Evolutionary conservation across 257 asterid genomes (phyloP), one percentile per base, ranked within the genome.

Genomic region (Capsicum pubescens): DNA sequence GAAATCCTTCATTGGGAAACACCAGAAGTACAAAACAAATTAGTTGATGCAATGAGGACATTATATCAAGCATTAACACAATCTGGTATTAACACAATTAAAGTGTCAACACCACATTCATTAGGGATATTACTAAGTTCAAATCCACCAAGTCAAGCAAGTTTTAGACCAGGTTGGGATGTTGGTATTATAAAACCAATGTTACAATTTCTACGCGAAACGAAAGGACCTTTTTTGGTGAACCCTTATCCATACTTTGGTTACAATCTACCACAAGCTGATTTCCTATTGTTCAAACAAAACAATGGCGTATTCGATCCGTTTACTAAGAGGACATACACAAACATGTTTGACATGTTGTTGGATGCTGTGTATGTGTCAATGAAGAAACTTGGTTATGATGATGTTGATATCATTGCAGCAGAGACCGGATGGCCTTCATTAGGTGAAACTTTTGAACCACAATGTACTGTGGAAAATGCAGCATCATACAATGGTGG

Each of bases 391-490:
- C 42, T 96, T 82, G 97, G 98, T 3, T 93, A 89, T 86, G 86
- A 61, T 0, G 99, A 96, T 42, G 98, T 96, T 1, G 98, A 93
- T 0, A 90, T 96, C 2, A 90, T 90, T 9, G 94, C 88, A 2
- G 98, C 95, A 2, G 99, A 96, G 84, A 93, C 99, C 4, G 99
- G 99, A 17, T 96, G 99, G 99, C 87, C 99, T 15, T 87, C 98
- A 3, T 19, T 36, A 2, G 98, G 98, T 0, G 98, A 93, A 58
- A 79, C 56, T 0, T 88, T 86, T 85, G 97, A 93, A 90, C 94
- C 95, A 9, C 87, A 89, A 60, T 92, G 98, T 88, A 91, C 92
- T 1, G 86, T 89, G 15, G 92, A 56, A 59, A 94, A 96, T 59
- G 98, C 99, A n/a, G 91, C 84, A 26, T 84, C 98, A 13, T 96